Base-by-base conservation (phyloP, 225 moss, liverwort and hornwort species). In the Sphagnum contortum region DNA sequence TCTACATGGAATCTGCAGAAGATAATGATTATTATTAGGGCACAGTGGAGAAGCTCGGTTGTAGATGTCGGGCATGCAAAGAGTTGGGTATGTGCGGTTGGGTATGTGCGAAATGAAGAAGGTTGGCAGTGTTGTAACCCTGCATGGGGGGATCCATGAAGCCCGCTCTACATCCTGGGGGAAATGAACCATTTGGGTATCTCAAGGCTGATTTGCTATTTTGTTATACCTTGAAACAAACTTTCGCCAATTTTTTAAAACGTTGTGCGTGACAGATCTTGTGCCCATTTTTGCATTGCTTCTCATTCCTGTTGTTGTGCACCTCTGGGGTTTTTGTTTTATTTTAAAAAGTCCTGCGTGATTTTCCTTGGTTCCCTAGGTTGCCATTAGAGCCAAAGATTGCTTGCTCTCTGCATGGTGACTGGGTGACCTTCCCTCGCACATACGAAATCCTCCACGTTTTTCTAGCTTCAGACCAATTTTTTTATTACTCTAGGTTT, bases 401-500 rank as follows among this genome's bases (percentile, higher is more conserved):
- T 98, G 57, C 92, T 98, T 73, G 96, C n/a, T n/a, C 92, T 57
- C 70, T 93, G 73, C 96, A 98, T 72, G 96, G 92, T 65, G 93
- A 98, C 68, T 98, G 96, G 96, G 85, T 98, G 68, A 98, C 96
- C 56, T 90, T 98, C 62, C 96, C 96, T n/a, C 90, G 96, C 57
- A 87, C 85, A 5, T 98, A 93, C 57, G 93, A 93, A 67, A 93
- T 98, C 47, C 77, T 87, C 55, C 84, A 84, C 80, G 84, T 84
- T 57, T 59, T 64, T 49, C n/a, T n/a, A n/a, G n/a, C n/a, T n/a
- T n/a, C n/a, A n/a, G n/a, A n/a, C n/a, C n/a, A n/a, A n/a, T n/a
- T n/a, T n/a, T n/a, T n/a, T n/a, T n/a, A n/a, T n/a, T n/a, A n/a
- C n/a, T n/a, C n/a, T n/a, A n/a, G n/a, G n/a, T n/a, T n/a, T n/a